Evolutionary conservation across 2,329 filamentous ascomycete species (phyloP), one percentile per base, ranked within the genome.

Genomic region (Talaromyces islandicus): DNA sequence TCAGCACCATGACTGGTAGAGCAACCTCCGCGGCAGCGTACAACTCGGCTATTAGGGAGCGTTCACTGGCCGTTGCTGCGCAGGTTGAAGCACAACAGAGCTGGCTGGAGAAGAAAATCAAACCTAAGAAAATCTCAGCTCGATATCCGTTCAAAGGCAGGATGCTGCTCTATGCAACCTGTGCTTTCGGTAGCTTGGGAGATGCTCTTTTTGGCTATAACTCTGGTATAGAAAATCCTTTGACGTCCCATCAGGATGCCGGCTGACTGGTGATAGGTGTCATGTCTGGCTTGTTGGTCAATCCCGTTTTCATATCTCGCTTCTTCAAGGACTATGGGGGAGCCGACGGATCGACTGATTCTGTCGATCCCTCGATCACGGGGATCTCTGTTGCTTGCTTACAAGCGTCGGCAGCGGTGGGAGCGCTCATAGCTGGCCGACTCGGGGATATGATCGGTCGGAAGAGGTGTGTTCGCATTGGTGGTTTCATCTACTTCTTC

Each of bases 131-230:
- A 32, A 64, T 75, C 55, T 70, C 64, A 2, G 69, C 71, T 7
- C 62, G 74, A 19, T 77, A 76, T 60, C 74, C 74, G 0, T 68
- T 77, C 67, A 74, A 70, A 57, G 75, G 75, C n/a, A n/a, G n/a
- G n/a, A n/a, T 57, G n/a, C 62, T 77, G 17, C 66, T 77, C 7
- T 77, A 68, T 55, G 69, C 71, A 43, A 77, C 75, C 24, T 77
- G 74, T 62, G 74, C 67, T 2, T 77, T 77, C 64, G 75, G 75
- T 10, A 73, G 71, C 60, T 63, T 77, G 51, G 75, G 75, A 24
- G 75, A 77, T 71, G 72, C 73, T 3, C 61, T 77, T 3, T 77
- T 77, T 58, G 75, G 75, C n/a, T 77, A 75, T 64, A 74, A 77
- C 56, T 75, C 72, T 54, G 74, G 74, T 76, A 65, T 54, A 27